Percentiles rank a stretch among this genome's conserved stretches.
phyloP scores from a whole-genome alignment of 257 asterid genomes.

The Handroanthus guayacan region DNA sequence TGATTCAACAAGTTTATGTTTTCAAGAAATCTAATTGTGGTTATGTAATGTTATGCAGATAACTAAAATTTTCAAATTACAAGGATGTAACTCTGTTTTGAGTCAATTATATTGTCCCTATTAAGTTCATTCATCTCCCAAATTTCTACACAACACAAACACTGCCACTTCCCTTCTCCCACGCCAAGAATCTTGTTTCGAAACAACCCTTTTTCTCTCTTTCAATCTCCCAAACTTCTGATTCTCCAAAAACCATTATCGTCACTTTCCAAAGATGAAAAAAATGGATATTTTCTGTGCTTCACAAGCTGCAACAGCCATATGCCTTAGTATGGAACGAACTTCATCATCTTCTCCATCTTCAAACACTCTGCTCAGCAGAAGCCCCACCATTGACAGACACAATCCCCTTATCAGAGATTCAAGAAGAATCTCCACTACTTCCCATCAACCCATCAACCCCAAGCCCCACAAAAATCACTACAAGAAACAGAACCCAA shows the following conservation, averaged over 20 bases:
- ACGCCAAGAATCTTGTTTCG: constrained; percentile 22
- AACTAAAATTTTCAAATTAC: too few species aligned
- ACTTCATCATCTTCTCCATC: constrained; percentile 44
- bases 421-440: constrained; percentile 45
- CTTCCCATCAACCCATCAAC: constrained; percentile 34
- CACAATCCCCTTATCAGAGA: constrained; percentile 59
- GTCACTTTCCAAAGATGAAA: constrained; percentile 46
- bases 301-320: constrained; percentile 72
- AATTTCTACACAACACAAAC: neutral
- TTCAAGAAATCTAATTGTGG: too few species aligned
- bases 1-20: too few species aligned
- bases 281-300: constrained; percentile 69
- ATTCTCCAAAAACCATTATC: constrained; percentile 47
- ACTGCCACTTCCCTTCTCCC: neutral
- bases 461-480: constrained; percentile 41
- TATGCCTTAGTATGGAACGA: constrained; percentile 57
- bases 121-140: too few species aligned
- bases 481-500: constrained; percentile 33
- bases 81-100: too few species aligned
- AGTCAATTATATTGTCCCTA: too few species aligned
- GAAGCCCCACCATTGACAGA: constrained; percentile 64
- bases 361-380: constrained; percentile 43
- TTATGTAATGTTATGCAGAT: too few species aligned
- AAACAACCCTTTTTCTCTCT: constrained; percentile 1
- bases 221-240: constrained; percentile 27